A percentile compares a stretch with the other conserved stretches of the same genome.
phyloP scores from a whole-genome alignment of 2,329 filamentous ascomycete genomes.

The Arthrobotrys musiformis region DNA sequence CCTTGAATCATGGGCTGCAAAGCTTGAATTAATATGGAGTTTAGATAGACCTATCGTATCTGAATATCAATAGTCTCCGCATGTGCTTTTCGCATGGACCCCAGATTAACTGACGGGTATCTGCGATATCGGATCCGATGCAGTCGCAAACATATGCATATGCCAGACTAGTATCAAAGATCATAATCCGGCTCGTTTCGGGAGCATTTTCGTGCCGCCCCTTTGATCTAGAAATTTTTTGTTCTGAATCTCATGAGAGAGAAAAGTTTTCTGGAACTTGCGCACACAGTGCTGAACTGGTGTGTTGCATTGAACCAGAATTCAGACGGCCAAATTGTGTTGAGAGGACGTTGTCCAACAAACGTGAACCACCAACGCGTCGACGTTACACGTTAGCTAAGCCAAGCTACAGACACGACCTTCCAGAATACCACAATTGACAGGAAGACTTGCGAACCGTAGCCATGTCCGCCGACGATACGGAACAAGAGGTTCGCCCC shows the following conservation, averaged over 20 bases:
- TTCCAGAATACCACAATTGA: not conserved
- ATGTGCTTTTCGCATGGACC: conserved; percentile 29
- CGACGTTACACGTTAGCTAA: not conserved
- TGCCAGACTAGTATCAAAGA: not conserved
- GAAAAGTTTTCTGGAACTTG: conserved; percentile 9
- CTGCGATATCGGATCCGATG: conserved; percentile 28
- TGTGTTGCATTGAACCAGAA: conserved; percentile 25
- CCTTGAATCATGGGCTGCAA: not conserved
- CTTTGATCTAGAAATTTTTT: not conserved
- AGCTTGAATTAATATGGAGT: not conserved
- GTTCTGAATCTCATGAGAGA: not conserved
- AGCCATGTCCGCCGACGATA: conserved; percentile 43
- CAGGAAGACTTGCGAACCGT: not conserved
- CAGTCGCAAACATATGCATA: conserved; percentile 19
- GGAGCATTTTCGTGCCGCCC: conserved; percentile 8
- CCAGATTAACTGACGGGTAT: not conserved
- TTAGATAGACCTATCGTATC: no score
- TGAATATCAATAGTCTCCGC: conserved; percentile 43
- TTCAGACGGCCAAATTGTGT: conserved; percentile 11
- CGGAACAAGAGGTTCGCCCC: conserved; percentile 44
- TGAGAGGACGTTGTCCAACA: conserved; percentile 11
- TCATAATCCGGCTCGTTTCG: conserved; percentile 31
- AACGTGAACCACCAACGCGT: not conserved
- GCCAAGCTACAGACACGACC: not conserved
- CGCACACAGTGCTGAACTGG: not conserved